Conservation (phyloP, 441 rosid species). For the Codiaeum variegatum region DNA sequence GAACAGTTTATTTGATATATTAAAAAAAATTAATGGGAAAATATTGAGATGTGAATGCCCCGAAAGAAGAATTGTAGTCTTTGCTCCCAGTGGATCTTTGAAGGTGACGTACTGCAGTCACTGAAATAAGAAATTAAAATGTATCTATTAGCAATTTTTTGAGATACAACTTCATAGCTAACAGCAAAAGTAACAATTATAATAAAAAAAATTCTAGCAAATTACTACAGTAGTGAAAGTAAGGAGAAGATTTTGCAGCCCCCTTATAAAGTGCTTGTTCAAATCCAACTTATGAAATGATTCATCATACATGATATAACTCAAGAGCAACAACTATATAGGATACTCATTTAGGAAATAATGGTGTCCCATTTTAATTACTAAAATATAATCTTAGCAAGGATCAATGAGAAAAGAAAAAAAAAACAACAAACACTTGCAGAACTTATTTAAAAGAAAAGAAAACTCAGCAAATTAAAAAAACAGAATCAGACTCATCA, state of each 20-base stretch:
- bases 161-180: background rate
- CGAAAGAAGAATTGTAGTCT: conserved; percentile 69
- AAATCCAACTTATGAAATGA: background rate
- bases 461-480: too few relatives aligned
- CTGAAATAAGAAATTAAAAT: conserved; percentile 28
- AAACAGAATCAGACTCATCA: too few relatives aligned
- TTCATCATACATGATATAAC: background rate
- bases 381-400: background rate
- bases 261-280: background rate
- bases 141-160: background rate
- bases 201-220: background rate
- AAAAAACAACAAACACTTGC: background rate
- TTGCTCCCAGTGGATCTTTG: conserved; percentile 70
- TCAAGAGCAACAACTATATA: background rate
- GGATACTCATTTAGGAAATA: background rate
- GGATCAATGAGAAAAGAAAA: background rate
- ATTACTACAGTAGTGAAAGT: background rate
- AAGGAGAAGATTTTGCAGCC: background rate
- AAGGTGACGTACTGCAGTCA: conserved; percentile 64
- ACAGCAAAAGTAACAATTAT: background rate
- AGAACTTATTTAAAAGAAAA: too few relatives aligned
- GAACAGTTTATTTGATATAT: background rate
- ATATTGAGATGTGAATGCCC: conserved; percentile 24
- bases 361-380: background rate
- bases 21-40: background rate